phyloP scores from a whole-genome alignment of 257 asterid genomes.

The Nicotiana benthamiana region DNA sequence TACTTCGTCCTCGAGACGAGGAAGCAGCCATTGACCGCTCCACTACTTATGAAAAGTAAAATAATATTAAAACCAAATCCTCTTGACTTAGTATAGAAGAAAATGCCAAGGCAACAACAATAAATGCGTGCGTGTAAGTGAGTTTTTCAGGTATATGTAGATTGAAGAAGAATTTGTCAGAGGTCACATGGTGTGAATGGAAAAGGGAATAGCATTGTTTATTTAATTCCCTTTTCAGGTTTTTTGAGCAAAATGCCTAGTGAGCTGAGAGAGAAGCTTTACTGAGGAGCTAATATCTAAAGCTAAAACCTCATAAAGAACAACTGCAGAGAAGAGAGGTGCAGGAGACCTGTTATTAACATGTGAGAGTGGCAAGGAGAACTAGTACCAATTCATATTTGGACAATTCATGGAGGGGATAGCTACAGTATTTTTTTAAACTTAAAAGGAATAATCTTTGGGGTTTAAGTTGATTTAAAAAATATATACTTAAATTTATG shows the following conservation, averaged over 20 bases:
- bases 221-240: conserved; percentile 19
- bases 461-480: neutral
- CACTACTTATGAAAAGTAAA: neutral
- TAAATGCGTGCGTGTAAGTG: neutral
- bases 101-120: neutral
- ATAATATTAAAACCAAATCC: neutral
- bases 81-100: neutral
- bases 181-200: conserved; percentile 67
- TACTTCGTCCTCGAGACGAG: conserved; percentile 84
- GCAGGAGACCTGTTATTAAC: conserved; percentile 14
- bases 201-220: conserved; percentile 37
- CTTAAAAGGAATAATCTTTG: no score
- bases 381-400: neutral
- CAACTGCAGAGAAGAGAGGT: conserved; percentile 33
- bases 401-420: no score
- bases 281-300: neutral
- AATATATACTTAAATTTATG: no score
- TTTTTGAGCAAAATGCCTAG: conserved; percentile 28
- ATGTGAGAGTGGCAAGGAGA: conserved; percentile 19
- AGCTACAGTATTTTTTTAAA: no score
- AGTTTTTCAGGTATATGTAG: neutral
- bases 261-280: conserved; percentile 26
- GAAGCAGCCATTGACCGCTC: conserved; percentile 68
- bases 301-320: conserved; percentile 23
- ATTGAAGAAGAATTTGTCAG: conserved; percentile 56